Evolutionary conservation across 345 rosid species (phyloP).

Genomic region (Atalantia buxifolia): DNA sequence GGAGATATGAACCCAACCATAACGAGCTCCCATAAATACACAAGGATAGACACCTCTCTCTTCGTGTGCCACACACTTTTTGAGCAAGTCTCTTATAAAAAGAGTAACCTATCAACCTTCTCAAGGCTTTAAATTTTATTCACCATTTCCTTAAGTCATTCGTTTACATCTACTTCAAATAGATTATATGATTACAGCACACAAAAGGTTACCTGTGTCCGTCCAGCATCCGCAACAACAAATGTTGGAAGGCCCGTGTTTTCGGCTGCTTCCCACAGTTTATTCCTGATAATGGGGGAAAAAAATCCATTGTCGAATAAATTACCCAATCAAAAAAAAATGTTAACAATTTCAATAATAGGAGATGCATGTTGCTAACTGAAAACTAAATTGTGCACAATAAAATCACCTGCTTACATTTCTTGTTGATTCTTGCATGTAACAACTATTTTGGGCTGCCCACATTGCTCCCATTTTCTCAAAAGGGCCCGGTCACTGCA

Average conservation of each 20-base stretch:
- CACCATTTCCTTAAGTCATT: not conserved
- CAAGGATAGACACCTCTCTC: not conserved
- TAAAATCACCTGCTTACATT: slow-evolving; percentile 68
- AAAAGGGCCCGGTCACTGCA: slow-evolving; percentile 66
- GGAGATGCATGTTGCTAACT: not conserved
- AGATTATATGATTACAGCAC: not conserved
- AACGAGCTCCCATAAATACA: not conserved
- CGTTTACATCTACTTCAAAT: not conserved
- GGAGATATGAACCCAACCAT: not conserved
- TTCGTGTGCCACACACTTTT: not conserved
- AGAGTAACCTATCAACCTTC: not conserved
- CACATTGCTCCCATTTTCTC: slow-evolving; percentile 79
- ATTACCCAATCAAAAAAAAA: not conserved
- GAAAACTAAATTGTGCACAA: slow-evolving; percentile 11
- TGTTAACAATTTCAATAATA: not conserved
- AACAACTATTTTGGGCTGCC: slow-evolving; percentile 88
- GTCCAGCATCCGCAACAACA: slow-evolving; percentile 95
- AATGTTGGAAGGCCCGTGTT: slow-evolving; percentile 78
- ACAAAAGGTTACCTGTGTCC: slow-evolving; percentile 60
- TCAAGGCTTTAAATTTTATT: not conserved
- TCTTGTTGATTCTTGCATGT: slow-evolving; percentile 82
- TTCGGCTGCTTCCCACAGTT: slow-evolving; percentile 75
- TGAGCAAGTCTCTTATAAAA: not conserved
- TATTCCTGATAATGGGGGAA: slow-evolving; percentile 47
- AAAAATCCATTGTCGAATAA: not conserved